A percentile compares a stretch with the other conserved stretches of the same genome.
phyloP scores from a whole-genome alignment of 2,329 filamentous ascomycete genomes.

The Venturia effusa region DNA sequence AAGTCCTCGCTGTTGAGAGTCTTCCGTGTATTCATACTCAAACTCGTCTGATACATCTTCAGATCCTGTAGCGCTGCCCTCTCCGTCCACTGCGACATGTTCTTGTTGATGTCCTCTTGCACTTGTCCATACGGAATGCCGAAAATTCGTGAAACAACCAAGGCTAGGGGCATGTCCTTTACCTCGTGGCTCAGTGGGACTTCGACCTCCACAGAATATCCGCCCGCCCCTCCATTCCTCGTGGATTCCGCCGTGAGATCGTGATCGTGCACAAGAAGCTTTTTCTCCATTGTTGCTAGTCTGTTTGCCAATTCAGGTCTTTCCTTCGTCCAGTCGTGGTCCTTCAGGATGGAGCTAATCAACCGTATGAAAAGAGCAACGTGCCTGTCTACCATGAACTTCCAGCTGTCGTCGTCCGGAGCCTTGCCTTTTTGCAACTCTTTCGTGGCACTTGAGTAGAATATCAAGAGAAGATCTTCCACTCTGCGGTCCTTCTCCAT shows the following conservation, averaged over 20 bases:
- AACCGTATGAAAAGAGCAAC: constrained; percentile 89
- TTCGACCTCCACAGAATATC: constrained; percentile 66
- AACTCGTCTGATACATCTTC: constrained; percentile 82
- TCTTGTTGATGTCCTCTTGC: constrained; percentile 76
- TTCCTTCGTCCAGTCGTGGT: constrained; percentile 76
- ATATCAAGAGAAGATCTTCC: constrained; percentile 88
- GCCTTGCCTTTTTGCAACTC: constrained; percentile 70
- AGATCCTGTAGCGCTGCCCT: constrained; percentile 82
- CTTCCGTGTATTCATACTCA: constrained; percentile 67
- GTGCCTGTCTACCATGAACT: constrained; percentile 83
- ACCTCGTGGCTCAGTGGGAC: constrained; percentile 82
- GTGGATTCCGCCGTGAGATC: constrained; percentile 59
- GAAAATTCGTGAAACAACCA: constrained; percentile 79
- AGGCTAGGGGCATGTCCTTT: constrained; percentile 92
- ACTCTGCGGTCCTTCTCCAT: constrained; percentile 91
- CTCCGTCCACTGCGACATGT: constrained; percentile 78
- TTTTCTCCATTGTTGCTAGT: constrained; percentile 76
- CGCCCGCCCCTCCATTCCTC: constrained; percentile 45
- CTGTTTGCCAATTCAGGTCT: constrained; percentile 73
- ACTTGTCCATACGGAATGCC: constrained; percentile 67
- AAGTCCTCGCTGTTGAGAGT: constrained; percentile 81
- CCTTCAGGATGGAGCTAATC: constrained; percentile 66
- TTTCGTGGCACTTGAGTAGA: constrained; percentile 90
- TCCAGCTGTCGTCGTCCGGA: constrained; percentile 78
- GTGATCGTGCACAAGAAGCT: constrained; percentile 87